Percentiles rank a stretch among this genome's conserved stretches.
phyloP scores from a whole-genome alignment of 1,284 basidiomycete genomes.

The Tremellales sp. region DNA sequence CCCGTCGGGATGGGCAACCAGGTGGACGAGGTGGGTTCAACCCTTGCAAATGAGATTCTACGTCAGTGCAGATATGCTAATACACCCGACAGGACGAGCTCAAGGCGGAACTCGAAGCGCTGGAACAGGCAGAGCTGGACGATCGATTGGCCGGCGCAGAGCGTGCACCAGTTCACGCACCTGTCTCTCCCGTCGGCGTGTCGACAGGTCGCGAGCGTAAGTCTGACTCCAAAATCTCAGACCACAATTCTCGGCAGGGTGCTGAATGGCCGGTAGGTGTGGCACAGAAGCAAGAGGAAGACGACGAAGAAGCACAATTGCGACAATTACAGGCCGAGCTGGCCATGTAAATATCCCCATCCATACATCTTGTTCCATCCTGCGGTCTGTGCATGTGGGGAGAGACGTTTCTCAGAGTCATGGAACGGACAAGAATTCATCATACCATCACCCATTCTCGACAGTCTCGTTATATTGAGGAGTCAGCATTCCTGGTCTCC shows the following conservation, averaged over 20 bases:
- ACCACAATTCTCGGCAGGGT: neutral
- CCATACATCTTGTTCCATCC: neutral
- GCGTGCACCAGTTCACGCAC: conserved; percentile 81
- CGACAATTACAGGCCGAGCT: conserved; percentile 85
- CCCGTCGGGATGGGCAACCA: conserved; percentile 64
- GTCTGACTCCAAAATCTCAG: neutral
- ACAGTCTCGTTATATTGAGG: neutral
- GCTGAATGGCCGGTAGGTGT: conserved; percentile 3
- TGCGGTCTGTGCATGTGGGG: neutral
- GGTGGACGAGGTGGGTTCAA: conserved; percentile 65
- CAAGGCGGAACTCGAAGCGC: conserved; percentile 74
- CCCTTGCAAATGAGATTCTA: neutral
- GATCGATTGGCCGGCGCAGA: conserved; percentile 83
- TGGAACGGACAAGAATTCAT: neutral
- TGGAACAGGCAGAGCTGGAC: conserved; percentile 90
- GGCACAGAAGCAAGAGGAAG: conserved; percentile 61
- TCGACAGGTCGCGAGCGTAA: conserved; percentile 54
- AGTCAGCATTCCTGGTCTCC: neutral
- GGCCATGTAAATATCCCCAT: conserved; percentile 60
- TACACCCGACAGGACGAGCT: conserved; percentile 64
- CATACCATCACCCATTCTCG: too few relatives aligned
- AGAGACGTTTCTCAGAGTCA: neutral
- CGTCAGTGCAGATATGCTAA: neutral
- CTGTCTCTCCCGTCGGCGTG: conserved; percentile 58
- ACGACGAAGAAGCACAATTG: conserved; percentile 91